Evolutionary conservation across 176 grass and related monocot genomes (phyloP).

Genomic region (Luzula sylvatica): DNA sequence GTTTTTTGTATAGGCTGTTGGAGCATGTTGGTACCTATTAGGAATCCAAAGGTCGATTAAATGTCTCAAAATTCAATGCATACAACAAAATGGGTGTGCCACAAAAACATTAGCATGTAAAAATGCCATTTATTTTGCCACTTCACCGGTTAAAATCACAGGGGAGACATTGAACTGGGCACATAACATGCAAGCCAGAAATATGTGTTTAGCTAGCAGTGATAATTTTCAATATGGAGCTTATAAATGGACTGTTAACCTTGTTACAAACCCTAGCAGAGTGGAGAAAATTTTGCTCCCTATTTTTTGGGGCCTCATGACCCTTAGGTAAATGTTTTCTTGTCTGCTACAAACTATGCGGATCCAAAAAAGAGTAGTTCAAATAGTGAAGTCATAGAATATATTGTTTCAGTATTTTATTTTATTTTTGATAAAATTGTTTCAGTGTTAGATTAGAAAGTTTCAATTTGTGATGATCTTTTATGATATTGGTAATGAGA

Average conservation of each 20-base stretch:
- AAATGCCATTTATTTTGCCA: slow-evolving; percentile 51
- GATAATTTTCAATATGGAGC: slow-evolving; percentile 64
- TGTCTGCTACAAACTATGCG: too few species aligned
- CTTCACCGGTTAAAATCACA: neutral
- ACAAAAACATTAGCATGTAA: slow-evolving; percentile 34
- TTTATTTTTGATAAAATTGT: too few species aligned
- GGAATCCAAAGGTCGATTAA: slow-evolving; percentile 75
- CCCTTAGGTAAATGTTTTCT: slow-evolving; percentile 58
- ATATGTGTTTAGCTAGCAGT: slow-evolving; percentile 33
- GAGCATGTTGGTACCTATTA: slow-evolving; percentile 84
- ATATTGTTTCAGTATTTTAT: too few species aligned
- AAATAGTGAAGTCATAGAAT: too few species aligned
- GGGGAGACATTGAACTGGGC: slow-evolving; percentile 43
- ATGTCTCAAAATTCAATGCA: slow-evolving; percentile 57
- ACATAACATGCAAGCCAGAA: slow-evolving; percentile 28
- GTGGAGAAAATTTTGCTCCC: slow-evolving; percentile 84
- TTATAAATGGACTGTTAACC: slow-evolving; percentile 76
- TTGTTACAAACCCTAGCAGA: slow-evolving; percentile 54
- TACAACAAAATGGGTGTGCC: slow-evolving; percentile 20
- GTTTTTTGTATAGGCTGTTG: slow-evolving; percentile 40
- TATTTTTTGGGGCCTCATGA: slow-evolving; percentile 98
- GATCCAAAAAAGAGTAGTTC: neutral
- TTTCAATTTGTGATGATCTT: too few species aligned
- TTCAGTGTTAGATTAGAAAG: too few species aligned
- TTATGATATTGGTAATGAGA: too few species aligned